Evolutionary conservation across 2,329 filamentous ascomycete genomes (phyloP).

Genomic region (Xylaria sp.): DNA sequence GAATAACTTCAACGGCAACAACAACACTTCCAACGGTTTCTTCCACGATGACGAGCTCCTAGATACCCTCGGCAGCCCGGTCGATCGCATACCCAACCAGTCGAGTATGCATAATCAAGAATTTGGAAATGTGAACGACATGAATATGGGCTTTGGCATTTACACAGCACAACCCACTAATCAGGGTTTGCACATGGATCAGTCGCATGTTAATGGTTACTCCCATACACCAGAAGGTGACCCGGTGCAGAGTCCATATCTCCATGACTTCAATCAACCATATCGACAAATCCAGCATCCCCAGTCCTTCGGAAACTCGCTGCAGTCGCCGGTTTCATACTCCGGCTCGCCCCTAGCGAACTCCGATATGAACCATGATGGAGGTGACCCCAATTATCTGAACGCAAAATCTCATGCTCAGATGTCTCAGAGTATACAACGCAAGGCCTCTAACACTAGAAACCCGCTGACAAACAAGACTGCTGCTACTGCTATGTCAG

Average conservation of each 20-base stretch:
- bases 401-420: constrained; percentile 68
- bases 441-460: constrained; percentile 78
- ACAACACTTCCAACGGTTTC: constrained; percentile 75
- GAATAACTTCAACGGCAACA: constrained; percentile 67
- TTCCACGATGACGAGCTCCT: constrained; percentile 91
- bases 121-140: constrained; percentile 65
- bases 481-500: constrained; percentile 74
- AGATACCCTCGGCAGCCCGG: constrained; percentile 73
- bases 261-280: constrained; percentile 81
- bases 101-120: constrained; percentile 65
- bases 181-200: constrained; percentile 69
- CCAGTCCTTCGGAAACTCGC: constrained; percentile 65
- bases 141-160: constrained; percentile 68
- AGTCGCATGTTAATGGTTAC: constrained; percentile 79
- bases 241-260: constrained; percentile 91
- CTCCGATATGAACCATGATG: constrained; percentile 62
- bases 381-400: constrained; percentile 65
- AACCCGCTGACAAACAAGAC: constrained; percentile 90
- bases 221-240: constrained; percentile 93
- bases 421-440: constrained; percentile 72
- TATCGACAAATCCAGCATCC: constrained; percentile 76
- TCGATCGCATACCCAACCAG: constrained; percentile 58
- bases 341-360: constrained; percentile 62
- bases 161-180: constrained; percentile 67
- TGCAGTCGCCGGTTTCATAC: constrained; percentile 64